Evolutionary conservation across 2,329 filamentous ascomycete genomes (phyloP).

Genomic region (Bimuria novae-zelandiae): DNA sequence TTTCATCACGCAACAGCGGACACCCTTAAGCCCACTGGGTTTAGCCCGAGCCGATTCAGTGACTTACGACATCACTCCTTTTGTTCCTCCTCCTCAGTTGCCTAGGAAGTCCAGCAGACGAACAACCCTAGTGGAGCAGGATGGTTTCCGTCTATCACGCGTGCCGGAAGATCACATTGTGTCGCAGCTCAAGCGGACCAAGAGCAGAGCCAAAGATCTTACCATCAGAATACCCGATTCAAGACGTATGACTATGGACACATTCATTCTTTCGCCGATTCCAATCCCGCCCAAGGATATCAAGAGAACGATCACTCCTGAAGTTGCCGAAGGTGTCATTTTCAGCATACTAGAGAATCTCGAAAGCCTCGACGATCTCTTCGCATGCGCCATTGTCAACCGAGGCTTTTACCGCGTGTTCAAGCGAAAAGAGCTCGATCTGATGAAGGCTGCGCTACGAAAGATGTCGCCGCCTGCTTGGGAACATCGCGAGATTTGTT

Average conservation of each 20-base stretch:
- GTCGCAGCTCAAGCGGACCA: slow-evolving; percentile 30
- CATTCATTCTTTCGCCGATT: slow-evolving; percentile 27
- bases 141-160: slow-evolving; percentile 25
- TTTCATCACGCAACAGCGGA: slow-evolving; percentile 13
- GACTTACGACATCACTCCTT: slow-evolving; percentile 8
- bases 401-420: slow-evolving; percentile 62
- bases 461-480: slow-evolving; percentile 63
- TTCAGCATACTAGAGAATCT: slow-evolving; percentile 57
- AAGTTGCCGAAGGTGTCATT: slow-evolving; percentile 56
- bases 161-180: slow-evolving; percentile 38
- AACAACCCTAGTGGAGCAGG: slow-evolving; percentile 27
- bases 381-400: slow-evolving; percentile 59
- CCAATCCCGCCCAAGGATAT: slow-evolving; percentile 20
- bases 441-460: slow-evolving; percentile 57
- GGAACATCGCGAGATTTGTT: slow-evolving; percentile 64
- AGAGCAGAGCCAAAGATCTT: slow-evolving; percentile 23
- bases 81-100: slow-evolving; percentile 37
- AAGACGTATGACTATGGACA: slow-evolving; percentile 25
- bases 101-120: slow-evolving; percentile 51
- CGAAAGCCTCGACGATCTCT: slow-evolving; percentile 58
- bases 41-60: slow-evolving; percentile 17
- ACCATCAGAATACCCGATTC: slow-evolving; percentile 30
- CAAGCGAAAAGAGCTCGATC: slow-evolving; percentile 59
- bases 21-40: slow-evolving; percentile 11
- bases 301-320: slow-evolving; percentile 46